phyloP scores from a whole-genome alignment of 352 stramenopile species.

The Phytophthora nicotianae region DNA sequence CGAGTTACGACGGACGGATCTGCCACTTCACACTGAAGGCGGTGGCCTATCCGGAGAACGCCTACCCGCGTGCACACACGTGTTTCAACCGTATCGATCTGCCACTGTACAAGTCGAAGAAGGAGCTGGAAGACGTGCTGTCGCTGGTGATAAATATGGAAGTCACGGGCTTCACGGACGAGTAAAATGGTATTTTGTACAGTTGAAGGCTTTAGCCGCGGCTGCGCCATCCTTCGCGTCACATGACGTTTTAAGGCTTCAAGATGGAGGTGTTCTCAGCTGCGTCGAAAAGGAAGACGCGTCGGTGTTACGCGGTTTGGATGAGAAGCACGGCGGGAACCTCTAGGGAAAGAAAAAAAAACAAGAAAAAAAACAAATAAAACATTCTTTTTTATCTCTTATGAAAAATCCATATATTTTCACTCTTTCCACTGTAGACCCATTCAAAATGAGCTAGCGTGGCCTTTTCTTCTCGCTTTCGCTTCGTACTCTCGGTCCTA shows the following conservation, averaged over 20 bases:
- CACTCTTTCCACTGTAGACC: too few relatives aligned
- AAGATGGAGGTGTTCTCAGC: slow-evolving; percentile 29
- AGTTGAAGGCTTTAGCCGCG: slow-evolving; percentile 35
- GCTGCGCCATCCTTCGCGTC: slow-evolving; percentile 27
- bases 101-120: slow-evolving; percentile 85
- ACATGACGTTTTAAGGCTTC: slow-evolving; percentile 21
- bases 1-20: slow-evolving; percentile 83
- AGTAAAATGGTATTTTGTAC: slow-evolving; percentile 62
- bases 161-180: slow-evolving; percentile 92
- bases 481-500: too few relatives aligned
- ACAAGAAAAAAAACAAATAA: slow-evolving; percentile 31
- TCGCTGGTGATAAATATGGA: slow-evolving; percentile 97
- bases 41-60: slow-evolving; percentile 59
- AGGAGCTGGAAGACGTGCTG: slow-evolving; percentile 95
- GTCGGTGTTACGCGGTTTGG: slow-evolving; percentile 25
- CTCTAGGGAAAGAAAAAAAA: slow-evolving; percentile 32
- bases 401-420: slow-evolving; percentile 23
- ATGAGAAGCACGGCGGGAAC: slow-evolving; percentile 16
- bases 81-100: slow-evolving; percentile 89
- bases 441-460: too few relatives aligned
- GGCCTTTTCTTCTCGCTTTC: slow-evolving; percentile 19
- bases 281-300: slow-evolving; percentile 23
- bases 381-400: not conserved
- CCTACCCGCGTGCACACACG: slow-evolving; percentile 75
- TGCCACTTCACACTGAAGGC: slow-evolving; percentile 76